Evolutionary conservation across 2,329 filamentous ascomycete species (phyloP).

Genomic region (Knufia fluminis): DNA sequence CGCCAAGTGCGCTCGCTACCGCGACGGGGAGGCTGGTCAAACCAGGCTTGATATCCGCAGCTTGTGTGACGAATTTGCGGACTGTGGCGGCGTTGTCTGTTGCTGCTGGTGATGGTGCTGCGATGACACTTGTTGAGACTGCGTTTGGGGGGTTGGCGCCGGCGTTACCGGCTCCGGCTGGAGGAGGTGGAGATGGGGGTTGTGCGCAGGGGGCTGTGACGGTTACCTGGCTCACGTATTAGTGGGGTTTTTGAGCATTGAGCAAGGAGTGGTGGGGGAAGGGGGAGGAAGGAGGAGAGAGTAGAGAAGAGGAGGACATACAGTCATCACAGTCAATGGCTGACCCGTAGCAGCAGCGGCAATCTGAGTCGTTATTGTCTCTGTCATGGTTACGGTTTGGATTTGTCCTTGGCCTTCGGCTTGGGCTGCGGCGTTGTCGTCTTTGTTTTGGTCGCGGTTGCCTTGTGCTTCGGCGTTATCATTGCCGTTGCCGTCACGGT

Average conservation of each 20-base stretch:
- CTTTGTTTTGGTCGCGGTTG: background rate
- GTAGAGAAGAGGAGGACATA: too few relatives aligned
- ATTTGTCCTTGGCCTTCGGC: background rate
- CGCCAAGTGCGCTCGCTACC: slow-evolving; percentile 12
- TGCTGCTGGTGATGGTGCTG: too few relatives aligned
- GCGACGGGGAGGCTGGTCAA: slow-evolving; percentile 19
- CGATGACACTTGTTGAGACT: slow-evolving; percentile 5
- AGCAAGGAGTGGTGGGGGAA: background rate
- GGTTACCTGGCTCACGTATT: too few relatives aligned
- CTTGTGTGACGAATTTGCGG: slow-evolving; percentile 4
- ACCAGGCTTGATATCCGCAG: slow-evolving; percentile 14
- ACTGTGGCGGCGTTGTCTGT: background rate
- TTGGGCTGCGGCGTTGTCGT: background rate
- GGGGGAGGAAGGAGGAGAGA: background rate
- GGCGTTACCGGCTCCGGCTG: too few relatives aligned
- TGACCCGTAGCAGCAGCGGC: slow-evolving; percentile 5
- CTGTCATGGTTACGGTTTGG: background rate
- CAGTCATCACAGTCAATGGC: slow-evolving; percentile 11
- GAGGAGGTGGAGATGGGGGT: background rate
- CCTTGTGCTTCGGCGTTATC: background rate
- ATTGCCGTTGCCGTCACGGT: background rate
- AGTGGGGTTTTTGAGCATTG: too few relatives aligned
- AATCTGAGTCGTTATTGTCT: slow-evolving; percentile 1
- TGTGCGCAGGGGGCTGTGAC: slow-evolving; percentile 16
- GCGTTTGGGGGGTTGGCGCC: background rate